Evolutionary conservation across 2,329 filamentous ascomycete genomes (phyloP), one percentile per base, ranked within the genome.

Genomic region (Clonostachys rhizophaga): DNA sequence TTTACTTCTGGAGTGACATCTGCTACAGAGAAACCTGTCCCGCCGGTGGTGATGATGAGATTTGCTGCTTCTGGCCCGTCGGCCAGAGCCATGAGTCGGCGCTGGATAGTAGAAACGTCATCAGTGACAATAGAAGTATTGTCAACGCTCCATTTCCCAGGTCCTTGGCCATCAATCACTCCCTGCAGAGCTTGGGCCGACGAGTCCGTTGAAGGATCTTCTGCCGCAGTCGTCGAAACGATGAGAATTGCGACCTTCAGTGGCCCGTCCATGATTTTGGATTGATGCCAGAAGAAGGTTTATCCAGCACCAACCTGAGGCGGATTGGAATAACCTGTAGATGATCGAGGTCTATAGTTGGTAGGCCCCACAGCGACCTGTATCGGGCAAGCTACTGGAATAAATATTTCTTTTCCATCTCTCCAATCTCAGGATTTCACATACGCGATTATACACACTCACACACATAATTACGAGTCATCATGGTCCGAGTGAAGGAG

Each of bases 401-500:
- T 30, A 30, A 30, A 10, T 30, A 30, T 9, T 30, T 30, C 24
- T 30, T 30, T 30, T 30, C 24, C 8, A 24, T 4, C 24, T 30
- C 24, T 10, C 24, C 24, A 30, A 30, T 30, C 8, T 30, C 8
- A 30, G 24, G 4, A 30, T 30, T 30, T 3, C 24, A 30, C 24
- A 3, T 30, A 30, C 24, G 24, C 24, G 24, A 30, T 30, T 30
- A 30, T 10, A 3, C 24, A 10, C 24, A 30, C 24, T 30, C 24
- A 30, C 24, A 30, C 9, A 30, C 24, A 30, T 30, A 9, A 30
- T 30, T 30, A 30, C 24, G 3, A 30, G 36, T 42, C 33, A 52
- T 35, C 43, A 96, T 99, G 94, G 94, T 99, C 50, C 89, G 94
- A 62, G 82, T 97, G 56, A 99, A 99, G 69, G 87, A 96, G 67